Evolutionary conservation across 768 basidiomycete species (phyloP).

Genomic region (Exidia glandulosa): DNA sequence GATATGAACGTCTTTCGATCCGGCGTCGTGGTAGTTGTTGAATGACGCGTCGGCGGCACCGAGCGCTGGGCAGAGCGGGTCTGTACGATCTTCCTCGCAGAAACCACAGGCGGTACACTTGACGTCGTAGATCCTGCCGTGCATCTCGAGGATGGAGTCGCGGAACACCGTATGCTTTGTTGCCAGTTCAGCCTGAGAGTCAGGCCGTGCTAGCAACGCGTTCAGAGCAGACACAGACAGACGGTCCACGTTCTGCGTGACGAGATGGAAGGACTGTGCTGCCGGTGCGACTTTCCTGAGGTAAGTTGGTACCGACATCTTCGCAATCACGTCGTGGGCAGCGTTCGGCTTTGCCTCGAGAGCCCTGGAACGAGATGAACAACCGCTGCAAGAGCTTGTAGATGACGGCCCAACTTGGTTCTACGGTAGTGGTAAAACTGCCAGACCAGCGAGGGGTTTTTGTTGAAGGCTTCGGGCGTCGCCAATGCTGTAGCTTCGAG

Average conservation of each 20-base stretch:
- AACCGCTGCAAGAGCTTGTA: no score
- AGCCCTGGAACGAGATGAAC: constrained; percentile 24
- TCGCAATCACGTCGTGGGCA: constrained; percentile 42
- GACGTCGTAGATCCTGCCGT: constrained; percentile 46
- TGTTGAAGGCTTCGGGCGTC: constrained; percentile 7
- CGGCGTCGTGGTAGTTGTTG: constrained; percentile 14
- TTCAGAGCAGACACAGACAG: constrained; percentile 3
- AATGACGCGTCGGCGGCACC: constrained; percentile 33
- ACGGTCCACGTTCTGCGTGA: constrained; percentile 10
- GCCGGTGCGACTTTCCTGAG: constrained; percentile 29
- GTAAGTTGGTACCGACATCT: constrained; percentile 29
- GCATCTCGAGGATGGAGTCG: constrained; percentile 36
- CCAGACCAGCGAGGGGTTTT: constrained; percentile 8
- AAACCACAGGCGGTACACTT: constrained; percentile 38
- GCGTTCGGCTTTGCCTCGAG: constrained; percentile 39
- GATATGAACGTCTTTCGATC: constrained; percentile 23
- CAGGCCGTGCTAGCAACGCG: background rate
- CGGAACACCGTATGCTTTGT: background rate
- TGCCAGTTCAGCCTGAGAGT: no score
- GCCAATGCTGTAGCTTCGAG: constrained; percentile 6
- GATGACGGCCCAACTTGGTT: constrained; percentile 25
- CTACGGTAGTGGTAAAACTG: constrained; percentile 38
- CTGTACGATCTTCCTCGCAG: constrained; percentile 26
- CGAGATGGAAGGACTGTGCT: constrained; percentile 6
- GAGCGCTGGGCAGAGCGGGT: constrained; percentile 36